These are phyloP conservation scores for Periconia sp. DNA, from an alignment of 2,329 filamentous ascomycete genomes.

Conservation along the genomic window DNA sequence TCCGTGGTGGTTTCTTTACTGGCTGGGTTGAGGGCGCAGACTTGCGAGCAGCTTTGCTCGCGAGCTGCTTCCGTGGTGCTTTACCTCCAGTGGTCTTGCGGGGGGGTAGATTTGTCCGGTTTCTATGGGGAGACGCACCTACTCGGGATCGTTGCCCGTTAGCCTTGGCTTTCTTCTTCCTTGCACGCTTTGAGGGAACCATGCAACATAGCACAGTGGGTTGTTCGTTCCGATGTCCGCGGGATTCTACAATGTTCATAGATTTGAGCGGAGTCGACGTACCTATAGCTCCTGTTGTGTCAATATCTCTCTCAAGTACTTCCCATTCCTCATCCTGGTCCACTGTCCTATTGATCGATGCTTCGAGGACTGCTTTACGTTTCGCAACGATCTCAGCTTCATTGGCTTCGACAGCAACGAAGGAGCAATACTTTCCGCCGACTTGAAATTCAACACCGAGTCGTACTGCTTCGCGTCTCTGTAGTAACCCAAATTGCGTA, in stretches of 20 bases:
- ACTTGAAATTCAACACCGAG: conserved; percentile 70
- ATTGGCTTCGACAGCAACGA: conserved; percentile 66
- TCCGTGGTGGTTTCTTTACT: background rate
- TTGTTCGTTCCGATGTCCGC: too few relatives aligned
- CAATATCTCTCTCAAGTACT: background rate
- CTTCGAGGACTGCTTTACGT: conserved; percentile 13
- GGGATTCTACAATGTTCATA: too few relatives aligned
- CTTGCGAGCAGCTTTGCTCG: conserved; percentile 97
- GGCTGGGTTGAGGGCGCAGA: conserved; percentile 74
- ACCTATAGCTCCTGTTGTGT: too few relatives aligned
- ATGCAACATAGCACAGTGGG: too few relatives aligned
- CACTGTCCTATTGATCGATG: conserved; percentile 1
- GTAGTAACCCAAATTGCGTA: conserved; percentile 61
- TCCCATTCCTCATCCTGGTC: conserved; percentile 13
- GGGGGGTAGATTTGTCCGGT: too few relatives aligned
- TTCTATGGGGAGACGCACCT: too few relatives aligned
- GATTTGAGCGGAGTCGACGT: too few relatives aligned
- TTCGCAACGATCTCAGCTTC: conserved; percentile 21
- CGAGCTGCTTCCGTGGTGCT: conserved; percentile 86
- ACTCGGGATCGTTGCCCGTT: too few relatives aligned
- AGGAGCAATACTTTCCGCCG: conserved; percentile 71
- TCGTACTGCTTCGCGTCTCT: conserved; percentile 68
- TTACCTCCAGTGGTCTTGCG: conserved; percentile 72
- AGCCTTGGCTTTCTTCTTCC: too few relatives aligned
- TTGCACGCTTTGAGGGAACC: too few relatives aligned